Base-by-base conservation (phyloP, 2,329 filamentous ascomycete species). In the Epichloe uncinata region DNA sequence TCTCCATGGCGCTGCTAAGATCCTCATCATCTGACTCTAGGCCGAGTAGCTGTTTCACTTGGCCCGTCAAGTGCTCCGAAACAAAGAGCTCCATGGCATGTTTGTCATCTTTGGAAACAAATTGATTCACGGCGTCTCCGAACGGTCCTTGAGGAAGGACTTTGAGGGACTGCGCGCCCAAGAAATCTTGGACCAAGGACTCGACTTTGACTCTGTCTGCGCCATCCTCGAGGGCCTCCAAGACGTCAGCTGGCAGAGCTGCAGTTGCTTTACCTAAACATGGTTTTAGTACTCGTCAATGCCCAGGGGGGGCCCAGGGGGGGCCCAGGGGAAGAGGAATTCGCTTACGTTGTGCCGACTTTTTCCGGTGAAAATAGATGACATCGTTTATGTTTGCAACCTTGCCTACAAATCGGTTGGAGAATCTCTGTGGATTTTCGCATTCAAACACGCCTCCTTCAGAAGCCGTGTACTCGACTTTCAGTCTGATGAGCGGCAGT, bases 371-470 rank as follows among this genome's bases (percentile, higher is more conserved):
- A 63, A 95, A 97, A 60, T 91, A 85, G 0, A 98, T 82, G 0
- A 98, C 88, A 58, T 98, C 93, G 57, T 90, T 94, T 9, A 84
- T 82, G 61, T 98, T 98, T 52, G 93, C 93, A 1, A 98, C 91
- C 60, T 81, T 86, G n/a, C 82, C 85, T 1, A 85, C 77, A 58
- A 97, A 98, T 3, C 89, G 79, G 63, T 95, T 95, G 0, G 91
- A 97, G 61, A 97, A 96, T 8, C 93, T 82, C 63, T 97, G 93
- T 0, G 93, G 90, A 53, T 98, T 98, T 64, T 97, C 93, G 55
- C 85, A 84, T 57, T 97, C 87, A 60, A 88, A 98, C 36, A 81
- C 79, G 13, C 88, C 86, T 4, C 88, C 89, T 42, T 94, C 87
- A 0, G 85, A 85, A 0, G 89, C 82, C 0, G 87, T 85, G 56